Evolutionary conservation across 371 early-diverging fungal genomes (phyloP).

Genomic region (Funneliformis caledonium): DNA sequence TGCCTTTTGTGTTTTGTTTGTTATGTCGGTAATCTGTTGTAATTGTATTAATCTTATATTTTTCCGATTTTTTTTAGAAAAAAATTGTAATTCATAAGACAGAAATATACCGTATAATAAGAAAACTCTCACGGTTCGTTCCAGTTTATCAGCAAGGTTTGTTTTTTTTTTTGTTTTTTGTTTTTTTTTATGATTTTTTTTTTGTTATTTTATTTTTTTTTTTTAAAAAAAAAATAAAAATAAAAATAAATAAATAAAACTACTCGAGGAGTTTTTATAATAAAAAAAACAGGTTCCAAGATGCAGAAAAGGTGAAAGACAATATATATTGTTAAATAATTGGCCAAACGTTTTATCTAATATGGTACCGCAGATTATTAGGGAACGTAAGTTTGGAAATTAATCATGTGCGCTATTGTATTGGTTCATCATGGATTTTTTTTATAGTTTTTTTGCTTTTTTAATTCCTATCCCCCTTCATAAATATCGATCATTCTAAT

Average conservation of each 20-base stretch:
- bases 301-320: neutral
- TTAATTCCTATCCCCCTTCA: neutral
- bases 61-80: conserved; percentile 21
- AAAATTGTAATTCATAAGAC: conserved; percentile 6
- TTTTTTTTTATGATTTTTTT: neutral
- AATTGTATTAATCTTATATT: conserved; percentile 22
- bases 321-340: neutral
- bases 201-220: neutral
- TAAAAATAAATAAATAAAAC: too few species aligned
- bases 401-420: neutral
- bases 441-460: neutral
- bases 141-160: neutral
- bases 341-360: conserved; percentile 13
- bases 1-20: conserved; percentile 30
- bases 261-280: neutral
- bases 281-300: neutral
- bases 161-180: neutral
- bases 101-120: neutral
- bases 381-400: neutral
- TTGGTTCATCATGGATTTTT: conserved; percentile 1
- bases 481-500: neutral
- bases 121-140: neutral
- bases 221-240: neutral
- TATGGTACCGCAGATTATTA: conserved; percentile 29
- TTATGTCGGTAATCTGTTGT: conserved; percentile 17